phyloP scores from a whole-genome alignment of 176 grass and related monocot species.

The Chloris gayana region DNA sequence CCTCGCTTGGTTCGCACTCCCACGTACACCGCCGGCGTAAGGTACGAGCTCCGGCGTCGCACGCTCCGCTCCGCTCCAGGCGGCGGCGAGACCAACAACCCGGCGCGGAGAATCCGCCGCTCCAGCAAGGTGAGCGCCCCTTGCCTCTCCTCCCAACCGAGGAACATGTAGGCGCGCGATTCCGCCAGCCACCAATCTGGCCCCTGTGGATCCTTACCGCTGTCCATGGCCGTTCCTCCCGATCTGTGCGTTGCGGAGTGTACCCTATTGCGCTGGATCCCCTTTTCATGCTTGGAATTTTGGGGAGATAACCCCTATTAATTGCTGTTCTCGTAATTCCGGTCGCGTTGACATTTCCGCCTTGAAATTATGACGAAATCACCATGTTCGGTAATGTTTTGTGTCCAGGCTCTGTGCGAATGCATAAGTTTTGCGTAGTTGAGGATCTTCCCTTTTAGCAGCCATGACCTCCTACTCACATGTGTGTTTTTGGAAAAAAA shows the following conservation, averaged over 20 bases:
- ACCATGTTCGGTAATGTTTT: background rate
- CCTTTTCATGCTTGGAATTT: background rate
- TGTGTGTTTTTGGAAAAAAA: no score
- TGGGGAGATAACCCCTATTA: background rate
- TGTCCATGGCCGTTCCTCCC: background rate
- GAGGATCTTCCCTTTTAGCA: background rate
- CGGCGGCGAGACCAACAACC: background rate
- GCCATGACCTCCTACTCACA: no score
- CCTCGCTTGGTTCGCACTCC: no score
- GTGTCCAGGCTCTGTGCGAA: background rate
- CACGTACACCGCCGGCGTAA: background rate
- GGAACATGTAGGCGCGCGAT: background rate
- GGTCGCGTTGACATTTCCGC: no score
- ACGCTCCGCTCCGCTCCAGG: background rate
- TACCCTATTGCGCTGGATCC: background rate
- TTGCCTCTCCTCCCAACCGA: background rate
- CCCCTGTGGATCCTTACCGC: background rate
- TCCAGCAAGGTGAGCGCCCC: conserved; percentile 31
- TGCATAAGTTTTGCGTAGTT: background rate
- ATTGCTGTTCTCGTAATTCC: no score
- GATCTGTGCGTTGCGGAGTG: background rate
- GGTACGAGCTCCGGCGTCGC: background rate
- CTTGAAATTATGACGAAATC: background rate
- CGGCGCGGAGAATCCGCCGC: background rate
- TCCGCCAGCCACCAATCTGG: background rate